Base-by-base conservation (phyloP, 305 asterid genomes). In the Fraxinus platypoda region DNA sequence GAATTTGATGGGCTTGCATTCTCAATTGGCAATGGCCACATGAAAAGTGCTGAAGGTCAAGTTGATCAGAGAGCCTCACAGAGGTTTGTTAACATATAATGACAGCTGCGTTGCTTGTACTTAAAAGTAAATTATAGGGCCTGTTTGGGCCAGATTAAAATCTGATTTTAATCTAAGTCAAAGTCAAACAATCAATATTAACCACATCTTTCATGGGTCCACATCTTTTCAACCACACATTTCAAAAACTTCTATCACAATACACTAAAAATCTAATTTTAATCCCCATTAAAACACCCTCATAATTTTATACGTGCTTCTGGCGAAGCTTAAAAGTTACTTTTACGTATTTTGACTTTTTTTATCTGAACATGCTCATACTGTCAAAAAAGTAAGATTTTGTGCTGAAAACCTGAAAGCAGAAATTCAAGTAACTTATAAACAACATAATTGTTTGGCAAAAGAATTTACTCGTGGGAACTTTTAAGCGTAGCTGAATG, bases 1-100 rank as follows among this genome's bases (percentile, higher is more conserved):
- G 97, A 91, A 66, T 90, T 93, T 81, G 94, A 93, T 76, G 97
- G 95, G 82, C 94, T 93, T 74, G 91, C 97, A 15, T 93, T 96
- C 88, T 92, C 98, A 30, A 87, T 93, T 17, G 97, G 97, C 84
- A 92, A 91, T 74, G 97, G 91, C 62, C 90, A 88, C 78, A 83
- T 85, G 62, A 89, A 89, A 68, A 86, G 87, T 76, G 86, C 90
- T 49, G 98, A 92, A 6, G 93, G 79, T 84, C 95, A 85, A 82
- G 73, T 92, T 64, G 93, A 92, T 76, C 91, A 85, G 80, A 87
- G 88, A 78, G 41, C 74, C 78, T 88, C 94, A 31, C 93, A 91
- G 84, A 96, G 99, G 99, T 96, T 80, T 82, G 91, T 88, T 70
- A 49, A 35, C 81, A 82, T 64, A 64, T 80, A 13, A 41, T 46